These are phyloP conservation scores for Elongisporangium anandrum DNA, from an alignment of 352 stramenopile genomes.

Conservation along the genomic window DNA sequence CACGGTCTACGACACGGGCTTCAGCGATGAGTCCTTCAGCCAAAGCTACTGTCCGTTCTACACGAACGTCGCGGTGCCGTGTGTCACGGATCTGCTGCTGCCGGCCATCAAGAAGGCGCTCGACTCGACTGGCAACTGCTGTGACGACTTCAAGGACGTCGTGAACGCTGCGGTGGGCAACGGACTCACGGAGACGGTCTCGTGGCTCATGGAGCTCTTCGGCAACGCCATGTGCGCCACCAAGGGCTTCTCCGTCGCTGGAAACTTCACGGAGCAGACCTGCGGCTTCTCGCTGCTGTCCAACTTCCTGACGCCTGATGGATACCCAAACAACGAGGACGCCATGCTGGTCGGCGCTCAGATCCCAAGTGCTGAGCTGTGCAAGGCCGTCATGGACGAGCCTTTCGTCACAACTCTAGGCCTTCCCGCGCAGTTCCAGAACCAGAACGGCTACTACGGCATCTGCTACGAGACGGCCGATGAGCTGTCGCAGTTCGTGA, in stretches of 20 bases:
- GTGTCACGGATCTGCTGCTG: slow-evolving; percentile 4
- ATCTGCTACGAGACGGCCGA: slow-evolving; percentile 5
- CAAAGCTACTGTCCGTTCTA: slow-evolving; percentile 1
- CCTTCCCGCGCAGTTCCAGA: background rate
- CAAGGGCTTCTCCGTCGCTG: background rate
- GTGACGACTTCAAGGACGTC: slow-evolving; percentile 2
- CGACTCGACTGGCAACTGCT: background rate
- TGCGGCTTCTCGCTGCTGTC: slow-evolving; percentile 4
- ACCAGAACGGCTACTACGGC: background rate
- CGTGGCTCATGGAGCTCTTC: slow-evolving; percentile 3
- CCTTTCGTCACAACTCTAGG: slow-evolving; percentile 1
- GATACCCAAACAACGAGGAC: background rate
- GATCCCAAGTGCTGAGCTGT: slow-evolving; percentile 1
- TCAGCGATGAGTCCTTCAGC: slow-evolving; percentile 3
- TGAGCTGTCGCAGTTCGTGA: slow-evolving; percentile 5
- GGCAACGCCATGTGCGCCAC: slow-evolving; percentile 1
- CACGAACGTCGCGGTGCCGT: slow-evolving; percentile 3
- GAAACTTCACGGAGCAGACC: slow-evolving; percentile 2
- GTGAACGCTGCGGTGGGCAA: background rate
- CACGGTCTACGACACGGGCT: background rate
- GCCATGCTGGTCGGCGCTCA: background rate
- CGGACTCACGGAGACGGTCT: background rate
- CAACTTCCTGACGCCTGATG: background rate
- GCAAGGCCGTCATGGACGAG: background rate
- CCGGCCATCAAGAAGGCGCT: background rate